Conservation (phyloP, 768 basidiomycete species). For the Suillus lakei region DNA sequence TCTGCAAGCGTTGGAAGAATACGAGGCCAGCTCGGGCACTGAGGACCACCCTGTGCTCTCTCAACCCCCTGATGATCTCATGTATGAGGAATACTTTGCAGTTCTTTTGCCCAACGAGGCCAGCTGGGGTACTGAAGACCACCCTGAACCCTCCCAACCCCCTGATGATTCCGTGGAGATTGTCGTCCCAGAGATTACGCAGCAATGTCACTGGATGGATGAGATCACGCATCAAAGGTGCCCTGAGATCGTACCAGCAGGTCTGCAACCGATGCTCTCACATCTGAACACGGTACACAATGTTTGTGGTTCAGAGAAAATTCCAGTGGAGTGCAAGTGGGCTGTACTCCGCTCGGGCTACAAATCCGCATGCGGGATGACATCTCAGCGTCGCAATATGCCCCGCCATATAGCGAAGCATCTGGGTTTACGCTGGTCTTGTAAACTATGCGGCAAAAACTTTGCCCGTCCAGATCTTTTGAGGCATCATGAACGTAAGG, state of each 20-base stretch:
- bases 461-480: slow-evolving; percentile 30
- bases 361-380: slow-evolving; percentile 6
- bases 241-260: slow-evolving; percentile 1
- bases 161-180: slow-evolving; percentile 8
- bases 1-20: neutral
- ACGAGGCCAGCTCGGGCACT: slow-evolving; percentile 14
- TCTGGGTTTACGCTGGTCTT: slow-evolving; percentile 18
- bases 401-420: slow-evolving; percentile 26
- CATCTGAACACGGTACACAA: slow-evolving; percentile 18
- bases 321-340: slow-evolving; percentile 15
- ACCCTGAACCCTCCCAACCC: slow-evolving; percentile 13
- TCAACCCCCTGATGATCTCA: neutral
- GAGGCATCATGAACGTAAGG: slow-evolving; percentile 14
- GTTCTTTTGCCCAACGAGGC: neutral
- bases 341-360: neutral
- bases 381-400: slow-evolving; percentile 17
- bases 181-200: neutral
- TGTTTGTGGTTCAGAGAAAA: slow-evolving; percentile 13
- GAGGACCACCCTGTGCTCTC: slow-evolving; percentile 10
- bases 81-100: slow-evolving; percentile 7
- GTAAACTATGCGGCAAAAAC: slow-evolving; percentile 19
- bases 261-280: slow-evolving; percentile 15
- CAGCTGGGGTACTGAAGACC: slow-evolving; percentile 8
- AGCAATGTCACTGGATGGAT: slow-evolving; percentile 13
- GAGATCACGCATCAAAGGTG: slow-evolving; percentile 8